phyloP scores from a whole-genome alignment of 129 eudicot species.

The Scalesia atractyloides region DNA sequence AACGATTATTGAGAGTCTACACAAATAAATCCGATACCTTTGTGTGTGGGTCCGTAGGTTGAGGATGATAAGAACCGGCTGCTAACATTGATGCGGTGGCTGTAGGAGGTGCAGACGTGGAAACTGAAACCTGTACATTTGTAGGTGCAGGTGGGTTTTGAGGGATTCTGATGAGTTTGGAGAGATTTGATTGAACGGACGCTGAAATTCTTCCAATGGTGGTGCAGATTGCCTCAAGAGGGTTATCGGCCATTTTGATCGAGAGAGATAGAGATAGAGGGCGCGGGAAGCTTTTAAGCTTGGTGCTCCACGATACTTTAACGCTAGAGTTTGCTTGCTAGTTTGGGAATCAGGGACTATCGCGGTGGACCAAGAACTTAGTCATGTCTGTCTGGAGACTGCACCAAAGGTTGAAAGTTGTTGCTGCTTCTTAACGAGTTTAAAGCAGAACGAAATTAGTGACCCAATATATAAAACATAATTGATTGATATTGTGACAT shows the following conservation, averaged over 20 bases:
- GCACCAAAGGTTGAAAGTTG: no score
- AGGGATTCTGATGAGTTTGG: constrained; percentile 38
- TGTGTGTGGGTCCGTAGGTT: constrained; percentile 24
- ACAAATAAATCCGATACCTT: constrained; percentile 38
- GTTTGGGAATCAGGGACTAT: no score
- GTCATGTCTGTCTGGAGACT: no score
- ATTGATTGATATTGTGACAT: no score
- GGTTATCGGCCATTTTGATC: constrained; percentile 73
- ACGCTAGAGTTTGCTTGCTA: no score
- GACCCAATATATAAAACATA: no score
- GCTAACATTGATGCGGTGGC: constrained; percentile 21
- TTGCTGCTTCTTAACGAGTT: no score
- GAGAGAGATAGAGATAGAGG: background rate
- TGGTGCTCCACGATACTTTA: no score
- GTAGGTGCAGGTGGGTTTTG: constrained; percentile 29
- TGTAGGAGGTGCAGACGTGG: constrained; percentile 32
- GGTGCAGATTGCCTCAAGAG: constrained; percentile 55
- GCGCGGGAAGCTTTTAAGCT: background rate
- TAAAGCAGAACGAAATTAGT: no score
- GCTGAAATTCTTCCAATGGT: constrained; percentile 50
- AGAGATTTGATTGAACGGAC: constrained; percentile 55
- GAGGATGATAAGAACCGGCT: constrained; percentile 27
- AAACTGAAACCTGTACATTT: constrained; percentile 26
- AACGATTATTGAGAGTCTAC: background rate
- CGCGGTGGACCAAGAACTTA: no score